A percentile compares a stretch with the other conserved stretches of the same genome.
Evolutionary conservation across 305 asterid genomes (phyloP).

Genomic region (Fraxinus latifolia): DNA sequence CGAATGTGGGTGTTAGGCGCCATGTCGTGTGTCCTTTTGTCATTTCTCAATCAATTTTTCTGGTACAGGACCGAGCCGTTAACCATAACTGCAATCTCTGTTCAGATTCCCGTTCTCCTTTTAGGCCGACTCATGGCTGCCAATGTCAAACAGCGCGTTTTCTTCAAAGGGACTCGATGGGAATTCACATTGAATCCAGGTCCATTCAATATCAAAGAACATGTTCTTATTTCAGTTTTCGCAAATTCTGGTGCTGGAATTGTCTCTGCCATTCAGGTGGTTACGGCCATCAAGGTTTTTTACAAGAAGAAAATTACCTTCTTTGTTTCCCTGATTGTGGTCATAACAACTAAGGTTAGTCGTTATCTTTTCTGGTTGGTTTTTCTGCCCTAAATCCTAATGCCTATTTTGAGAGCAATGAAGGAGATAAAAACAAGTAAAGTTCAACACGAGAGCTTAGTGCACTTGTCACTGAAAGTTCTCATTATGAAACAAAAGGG

Average conservation of each 20-base stretch:
- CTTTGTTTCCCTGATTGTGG: constrained; percentile 62
- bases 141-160: constrained; percentile 47
- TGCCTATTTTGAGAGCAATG: neutral
- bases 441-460: neutral
- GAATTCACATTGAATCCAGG: constrained; percentile 78
- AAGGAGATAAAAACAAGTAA: neutral
- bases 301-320: constrained; percentile 55
- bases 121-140: constrained; percentile 90
- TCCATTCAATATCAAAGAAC: constrained; percentile 85
- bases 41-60: constrained; percentile 86
- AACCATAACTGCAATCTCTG: constrained; percentile 74
- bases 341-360: constrained; percentile 73
- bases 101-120: constrained; percentile 85
- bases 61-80: constrained; percentile 85
- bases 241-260: constrained; percentile 90
- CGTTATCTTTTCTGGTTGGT: neutral
- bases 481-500: neutral
- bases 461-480: neutral
- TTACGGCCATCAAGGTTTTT: constrained; percentile 70
- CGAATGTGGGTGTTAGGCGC: constrained; percentile 86
- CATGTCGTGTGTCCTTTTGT: constrained; percentile 56
- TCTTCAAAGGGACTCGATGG: constrained; percentile 54
- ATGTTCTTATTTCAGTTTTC: constrained; percentile 73
- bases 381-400: neutral
- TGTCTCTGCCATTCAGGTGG: constrained; percentile 72